phyloP scores from a whole-genome alignment of 805 yeast genomes.

The Saccharomyces mikatae region DNA sequence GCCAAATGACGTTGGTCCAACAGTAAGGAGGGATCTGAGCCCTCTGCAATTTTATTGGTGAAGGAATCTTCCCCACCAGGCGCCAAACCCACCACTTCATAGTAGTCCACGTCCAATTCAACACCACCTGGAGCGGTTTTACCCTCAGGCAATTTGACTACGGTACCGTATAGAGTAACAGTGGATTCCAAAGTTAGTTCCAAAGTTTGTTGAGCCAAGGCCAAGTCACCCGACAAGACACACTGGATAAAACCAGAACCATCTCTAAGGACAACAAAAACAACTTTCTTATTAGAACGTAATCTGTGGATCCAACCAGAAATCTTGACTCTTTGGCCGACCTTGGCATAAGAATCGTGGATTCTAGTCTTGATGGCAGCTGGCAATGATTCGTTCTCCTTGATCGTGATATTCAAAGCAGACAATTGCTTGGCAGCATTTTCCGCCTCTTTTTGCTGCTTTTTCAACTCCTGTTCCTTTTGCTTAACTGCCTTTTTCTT shows the following conservation, averaged over 20 bases:
- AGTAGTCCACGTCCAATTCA: slow-evolving; percentile 85
- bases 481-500: slow-evolving; percentile 57
- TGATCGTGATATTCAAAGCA: slow-evolving; percentile 65
- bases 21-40: slow-evolving; percentile 85
- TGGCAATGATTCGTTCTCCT: slow-evolving; percentile 68
- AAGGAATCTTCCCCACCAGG: slow-evolving; percentile 94
- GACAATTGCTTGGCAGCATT: slow-evolving; percentile 72
- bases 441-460: slow-evolving; percentile 50
- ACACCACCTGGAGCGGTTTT: slow-evolving; percentile 97
- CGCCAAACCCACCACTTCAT: slow-evolving; percentile 83
- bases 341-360: slow-evolving; percentile 40
- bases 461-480: slow-evolving; percentile 45
- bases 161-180: slow-evolving; percentile 68
- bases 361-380: slow-evolving; percentile 62
- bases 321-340: slow-evolving; percentile 66
- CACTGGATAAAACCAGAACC: slow-evolving; percentile 89
- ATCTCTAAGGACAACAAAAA: slow-evolving; percentile 86
- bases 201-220: slow-evolving; percentile 77
- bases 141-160: slow-evolving; percentile 86
- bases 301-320: slow-evolving; percentile 96
- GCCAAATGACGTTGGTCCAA: slow-evolving; percentile 93
- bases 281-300: slow-evolving; percentile 85
- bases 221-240: slow-evolving; percentile 83
- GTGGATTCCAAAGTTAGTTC: slow-evolving; percentile 86
- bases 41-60: slow-evolving; percentile 89